Evolutionary conservation across 2,329 filamentous ascomycete genomes (phyloP), one percentile per base, ranked within the genome.

Genomic region (Tricladium varicosporioides): DNA sequence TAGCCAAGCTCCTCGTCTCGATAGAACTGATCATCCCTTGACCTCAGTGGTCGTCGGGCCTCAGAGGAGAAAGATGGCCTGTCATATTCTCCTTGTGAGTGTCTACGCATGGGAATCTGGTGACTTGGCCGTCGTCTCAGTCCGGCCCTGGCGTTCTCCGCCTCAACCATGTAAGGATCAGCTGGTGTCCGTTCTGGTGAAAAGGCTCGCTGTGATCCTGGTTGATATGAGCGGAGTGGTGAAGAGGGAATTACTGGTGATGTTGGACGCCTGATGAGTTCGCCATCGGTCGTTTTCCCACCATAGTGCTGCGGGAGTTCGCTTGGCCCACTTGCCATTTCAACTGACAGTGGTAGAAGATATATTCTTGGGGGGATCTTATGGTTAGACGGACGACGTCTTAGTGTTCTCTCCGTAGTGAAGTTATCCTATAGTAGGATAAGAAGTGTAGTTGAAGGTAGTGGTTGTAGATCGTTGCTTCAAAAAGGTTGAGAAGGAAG

Each of bases 271-370:
- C 59, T 63, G 31, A 65, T 53, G 14, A 66, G 42, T 48, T 65
- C 61, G 14, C 64, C 61, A n/a, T 63, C 61, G 8, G 48, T 40
- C 3, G 57, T 63, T 51, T 59, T 65, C 5, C 56, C 44, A 36
- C 56, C 64, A 54, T 64, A 59, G 44, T 62, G 56, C 19, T 56
- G 51, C 11, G 63, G 61, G n/a, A 60, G 60, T 48, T 65, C 63
- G 51, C 59, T 65, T 33, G 60, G 54, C 10, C 51, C 55, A 42
- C 51, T 54, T 9, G 58, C 54, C 59, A 60, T 64, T 18, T 57
- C 51, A 59, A 59, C 48, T 13, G 53, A 2, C 33, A 60, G 52
- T 2, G 36, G 22, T 36, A 57, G 48, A 32, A 60, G 54, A 14
- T 54, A 50, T n/a, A 60, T 43, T 14, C 51, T 54, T 45, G 54